Evolutionary conservation across 2,329 filamentous ascomycete species (phyloP), one percentile per base, ranked within the genome.

Genomic region (Cryphonectria parasitica): DNA sequence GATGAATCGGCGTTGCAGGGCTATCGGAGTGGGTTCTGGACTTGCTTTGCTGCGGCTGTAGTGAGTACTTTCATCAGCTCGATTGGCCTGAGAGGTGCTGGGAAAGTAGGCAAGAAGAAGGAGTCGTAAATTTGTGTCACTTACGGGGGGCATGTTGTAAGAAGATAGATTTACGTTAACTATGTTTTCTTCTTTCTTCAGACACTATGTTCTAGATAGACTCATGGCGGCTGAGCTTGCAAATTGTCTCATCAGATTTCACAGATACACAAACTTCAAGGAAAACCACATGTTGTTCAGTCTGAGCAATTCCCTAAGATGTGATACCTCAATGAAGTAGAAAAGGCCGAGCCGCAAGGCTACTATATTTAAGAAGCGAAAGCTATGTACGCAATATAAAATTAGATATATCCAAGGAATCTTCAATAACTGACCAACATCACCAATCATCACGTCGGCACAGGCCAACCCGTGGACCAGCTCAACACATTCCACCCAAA

Each of bases 11-110:
- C 87, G 58, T 83, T 87, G 82, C 76, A 80, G 11, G 86, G 86
- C 0, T 88, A 87, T 73, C 77, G 83, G 19, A 85, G 84, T 1
- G 83, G 81, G 0, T 88, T 87, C 71, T 88, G 86, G 86, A 80
- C 82, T 0, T 83, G 83, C 34, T 87, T 87, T 77, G 84, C 79
- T 1, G 77, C 79, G 15, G 82, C 82, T 69, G 74, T 84, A 1
- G 73, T 82, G n/a, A 68, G 66, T 25, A n/a, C 34, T 54, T 11
- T 36, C 15, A 68, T 68, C 58, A 63, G 66, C 60, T 63, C 41
- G 7, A 41, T 68, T 25, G 66, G 58, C 15, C 52, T 68, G 22
- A n/a, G 58, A 19, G 31, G 49, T 3, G 41, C 66, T 39, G 54
- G 58, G 7, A 34, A 56, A 10, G 52, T n/a, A n/a, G 22, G 54